Evolutionary conservation across 805 yeast species (phyloP).

Genomic region (Tetrapisispora nanseiensis): DNA sequence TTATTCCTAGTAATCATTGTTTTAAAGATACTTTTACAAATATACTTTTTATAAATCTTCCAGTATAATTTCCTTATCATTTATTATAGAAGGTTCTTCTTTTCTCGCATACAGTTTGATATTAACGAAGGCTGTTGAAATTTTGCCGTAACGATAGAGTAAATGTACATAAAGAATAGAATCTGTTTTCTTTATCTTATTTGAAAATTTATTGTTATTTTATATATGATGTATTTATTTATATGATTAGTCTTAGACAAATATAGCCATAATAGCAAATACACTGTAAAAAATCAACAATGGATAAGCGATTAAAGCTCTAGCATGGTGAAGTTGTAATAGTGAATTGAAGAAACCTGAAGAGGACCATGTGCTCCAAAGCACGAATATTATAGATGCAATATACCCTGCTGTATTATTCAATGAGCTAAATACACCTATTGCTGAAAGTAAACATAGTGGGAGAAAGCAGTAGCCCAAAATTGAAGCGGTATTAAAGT

Average conservation of each 20-base stretch:
- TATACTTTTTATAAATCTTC: too few species aligned
- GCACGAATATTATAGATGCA: conserved; percentile 54
- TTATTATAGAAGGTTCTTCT: too few species aligned
- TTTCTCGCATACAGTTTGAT: too few species aligned
- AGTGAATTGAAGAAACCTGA: conserved; percentile 88
- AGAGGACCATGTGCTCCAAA: conserved; percentile 90
- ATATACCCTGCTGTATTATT: conserved; percentile 69
- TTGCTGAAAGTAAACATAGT: conserved; percentile 46
- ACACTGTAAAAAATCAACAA: conserved; percentile 83
- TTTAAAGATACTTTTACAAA: too few species aligned
- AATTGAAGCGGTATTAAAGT: conserved; percentile 73
- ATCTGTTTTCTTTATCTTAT: too few species aligned
- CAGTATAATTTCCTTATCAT: too few species aligned
- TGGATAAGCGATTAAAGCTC: conserved; percentile 90
- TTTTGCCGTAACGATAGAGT: too few species aligned
- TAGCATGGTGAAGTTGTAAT: conserved; percentile 70
- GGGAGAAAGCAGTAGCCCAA: conserved; percentile 92
- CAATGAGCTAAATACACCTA: conserved; percentile 66
- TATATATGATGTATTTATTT: background rate
- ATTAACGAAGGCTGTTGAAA: too few species aligned
- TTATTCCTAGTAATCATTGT: too few species aligned
- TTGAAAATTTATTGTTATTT: background rate
- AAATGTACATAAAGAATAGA: too few species aligned
- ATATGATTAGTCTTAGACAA: conserved; percentile 35
- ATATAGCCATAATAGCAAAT: conserved; percentile 92